Evolutionary conservation across 306 rosid species (phyloP).

Genomic region (Cyamopsis tetragonoloba): DNA sequence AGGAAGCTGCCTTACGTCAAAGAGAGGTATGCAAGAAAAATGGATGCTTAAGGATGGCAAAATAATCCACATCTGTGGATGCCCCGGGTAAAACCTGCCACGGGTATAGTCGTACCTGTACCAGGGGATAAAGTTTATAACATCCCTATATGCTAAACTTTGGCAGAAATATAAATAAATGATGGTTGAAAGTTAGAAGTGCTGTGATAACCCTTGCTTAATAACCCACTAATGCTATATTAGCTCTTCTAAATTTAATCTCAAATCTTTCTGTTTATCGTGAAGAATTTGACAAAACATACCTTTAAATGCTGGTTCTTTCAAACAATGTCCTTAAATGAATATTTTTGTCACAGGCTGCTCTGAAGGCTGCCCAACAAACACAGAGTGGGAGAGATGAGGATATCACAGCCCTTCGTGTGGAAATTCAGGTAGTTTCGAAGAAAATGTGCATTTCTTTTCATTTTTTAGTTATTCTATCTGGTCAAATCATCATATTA

Average conservation of each 20-base stretch:
- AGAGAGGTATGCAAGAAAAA: conserved; percentile 68
- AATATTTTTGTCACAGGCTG: conserved; percentile 63
- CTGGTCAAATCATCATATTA: conserved; percentile 16
- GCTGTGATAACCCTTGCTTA: conserved; percentile 21
- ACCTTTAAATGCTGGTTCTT: conserved; percentile 5
- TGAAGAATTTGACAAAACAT: conserved; percentile 16
- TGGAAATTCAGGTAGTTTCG: conserved; percentile 69
- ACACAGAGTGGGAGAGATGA: conserved; percentile 70
- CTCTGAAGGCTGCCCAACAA: conserved; percentile 89
- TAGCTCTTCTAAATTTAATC: conserved; percentile 2
- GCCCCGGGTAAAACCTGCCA: too few relatives aligned
- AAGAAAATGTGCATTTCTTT: neutral
- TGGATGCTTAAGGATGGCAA: too few relatives aligned
- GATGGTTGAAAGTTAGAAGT: conserved; percentile 19
- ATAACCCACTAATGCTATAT: conserved; percentile 1
- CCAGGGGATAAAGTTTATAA: too few relatives aligned
- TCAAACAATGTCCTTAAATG: conserved; percentile 31
- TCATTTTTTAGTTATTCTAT: neutral
- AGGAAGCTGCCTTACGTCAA: conserved; percentile 93
- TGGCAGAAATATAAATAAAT: conserved; percentile 25
- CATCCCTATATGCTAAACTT: too few relatives aligned
- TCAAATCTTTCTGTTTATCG: neutral
- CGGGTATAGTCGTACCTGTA: too few relatives aligned
- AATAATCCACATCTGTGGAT: too few relatives aligned
- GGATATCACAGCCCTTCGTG: conserved; percentile 71